Base-by-base conservation (phyloP, 306 rosid species). In the Lablab purpureus region DNA sequence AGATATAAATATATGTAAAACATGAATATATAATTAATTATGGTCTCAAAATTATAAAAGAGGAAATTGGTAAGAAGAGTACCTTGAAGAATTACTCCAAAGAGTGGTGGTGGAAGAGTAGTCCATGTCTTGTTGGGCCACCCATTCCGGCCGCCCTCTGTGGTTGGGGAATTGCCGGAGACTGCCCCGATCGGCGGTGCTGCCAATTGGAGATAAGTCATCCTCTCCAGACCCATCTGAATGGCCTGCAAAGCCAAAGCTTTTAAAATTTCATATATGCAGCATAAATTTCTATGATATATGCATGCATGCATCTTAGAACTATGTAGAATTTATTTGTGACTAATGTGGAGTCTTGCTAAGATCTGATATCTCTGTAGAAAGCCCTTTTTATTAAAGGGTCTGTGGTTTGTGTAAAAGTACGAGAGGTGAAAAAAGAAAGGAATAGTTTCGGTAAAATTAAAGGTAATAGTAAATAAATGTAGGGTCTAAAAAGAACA, bases 221-320 rank as follows among this genome's bases (percentile, higher is more conserved):
- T 94, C 98, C 17, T 94, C 98, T 37, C 97, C 97, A 1, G 97
- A 94, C n/a, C 97, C 97, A 73, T 94, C 98, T 2, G 98, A 92
- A 79, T 84, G 91, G 34, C 98, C 94, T 92, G 55, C 68, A 74
- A 43, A 45, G 0, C 34, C 6, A 13, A 68, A 43, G 3, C 1
- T 7, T 43, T 23, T 4, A 41, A 22, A 13, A 13, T 18, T 27
- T 58, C 2, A 6, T 37, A 43, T 40, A 46, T 77, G 1, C 6
- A 6, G 30, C 15, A 60, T 66, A 55, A 41, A 51, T 51, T 46
- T 10, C 3, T 19, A 51, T 50, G 9, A 10, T 32, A 52, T 65
- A 21, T 32, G 19, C 74, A 54, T 67, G 76, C 54, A 71, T n/a
- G 56, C 11, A 47, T 21, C 25, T 36, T 37, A 9, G 15, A 51